Conservation (phyloP, 495 filamentous ascomycete genomes). For the Annulohypoxylon nitens region DNA sequence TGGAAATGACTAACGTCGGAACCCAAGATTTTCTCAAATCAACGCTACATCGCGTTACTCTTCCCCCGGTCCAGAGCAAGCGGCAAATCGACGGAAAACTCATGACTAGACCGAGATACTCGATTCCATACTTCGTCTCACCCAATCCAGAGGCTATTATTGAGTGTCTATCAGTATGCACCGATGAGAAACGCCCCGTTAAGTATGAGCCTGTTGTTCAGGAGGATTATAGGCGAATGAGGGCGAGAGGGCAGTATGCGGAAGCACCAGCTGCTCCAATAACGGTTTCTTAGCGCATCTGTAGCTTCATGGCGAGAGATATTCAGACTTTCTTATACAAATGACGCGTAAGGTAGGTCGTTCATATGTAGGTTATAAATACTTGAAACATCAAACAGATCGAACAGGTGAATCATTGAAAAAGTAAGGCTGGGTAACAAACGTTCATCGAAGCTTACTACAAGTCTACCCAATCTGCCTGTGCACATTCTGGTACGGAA, state of each 20-base stretch:
- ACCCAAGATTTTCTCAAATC: conserved; percentile 64
- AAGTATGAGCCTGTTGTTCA: conserved; percentile 68
- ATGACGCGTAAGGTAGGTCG: not conserved
- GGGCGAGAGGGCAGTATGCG: conserved; percentile 66
- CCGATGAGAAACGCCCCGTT: conserved; percentile 51
- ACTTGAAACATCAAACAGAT: not conserved
- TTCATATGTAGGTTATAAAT: not conserved
- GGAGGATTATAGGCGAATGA: conserved; percentile 65
- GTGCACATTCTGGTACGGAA: not conserved
- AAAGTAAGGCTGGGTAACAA: not conserved
- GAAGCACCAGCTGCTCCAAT: conserved; percentile 23
- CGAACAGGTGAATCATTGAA: not conserved
- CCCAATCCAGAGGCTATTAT: conserved; percentile 68
- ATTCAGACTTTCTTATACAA: not conserved
- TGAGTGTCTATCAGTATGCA: conserved; percentile 68
- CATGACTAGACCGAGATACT: conserved; percentile 68
- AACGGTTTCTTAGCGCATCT: conserved; percentile 18
- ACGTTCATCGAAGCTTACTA: too few relatives aligned
- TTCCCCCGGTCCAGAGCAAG: conserved; percentile 57
- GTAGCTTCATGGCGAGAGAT: not conserved
- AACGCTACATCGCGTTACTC: conserved; percentile 67
- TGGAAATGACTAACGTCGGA: conserved; percentile 14
- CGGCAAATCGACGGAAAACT: conserved; percentile 54
- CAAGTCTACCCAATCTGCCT: not conserved
- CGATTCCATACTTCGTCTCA: conserved; percentile 73